Base-by-base conservation (phyloP, 2,329 filamentous ascomycete genomes). In the Laburnicola sp. region DNA sequence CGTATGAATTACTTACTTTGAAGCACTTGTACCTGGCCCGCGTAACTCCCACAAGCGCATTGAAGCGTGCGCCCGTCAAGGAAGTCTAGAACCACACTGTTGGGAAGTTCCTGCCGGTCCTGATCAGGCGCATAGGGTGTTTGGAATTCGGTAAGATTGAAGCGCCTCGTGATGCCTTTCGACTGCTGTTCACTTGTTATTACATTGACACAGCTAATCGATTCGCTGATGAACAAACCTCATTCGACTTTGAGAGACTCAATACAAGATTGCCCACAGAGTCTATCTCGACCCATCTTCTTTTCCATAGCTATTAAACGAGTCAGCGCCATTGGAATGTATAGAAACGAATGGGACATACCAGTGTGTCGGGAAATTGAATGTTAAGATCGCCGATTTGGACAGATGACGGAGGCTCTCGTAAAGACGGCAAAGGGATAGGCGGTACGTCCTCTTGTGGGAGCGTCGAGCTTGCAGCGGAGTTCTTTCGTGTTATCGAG, bases 351-450 rank as follows among this genome's bases (percentile, higher is more conserved):
- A 41, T 4, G 22, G n/a, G 41, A 66, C 77, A 66, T 70, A 79
- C 78, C 40, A 99, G 80, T 48, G 91, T 96, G 69, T 97, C 93
- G 0, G 94, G 94, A 70, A 99, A 97, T 70, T 99, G 94, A 8
- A 97, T 89, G 64, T 99, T 97, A 57, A 99, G 87, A 65, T 97
- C 90, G 42, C 92, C 91, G 72, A 96, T 82, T 55, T 87, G 86
- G 3, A 89, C 80, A 25, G 86, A 80, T 45, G 85, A 76, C 31
- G 75, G 76, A 43, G 72, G 75, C 54, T 78, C 76, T 6, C 70
- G 60, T 10, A 72, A 59, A 16, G 63, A 68, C 7, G 66, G 56
- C 21, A 71, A 48, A 6, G 57, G 63, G 9, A 59, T 62, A 2
- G 66, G 53, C 22, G 54, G 60, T 31, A 62, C 44, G n/a, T 70